A percentile compares a stretch with the other conserved stretches of the same genome.
Evolutionary conservation across 805 yeast species (phyloP).

Genomic region (Zygosaccharomyces siamensis): DNA sequence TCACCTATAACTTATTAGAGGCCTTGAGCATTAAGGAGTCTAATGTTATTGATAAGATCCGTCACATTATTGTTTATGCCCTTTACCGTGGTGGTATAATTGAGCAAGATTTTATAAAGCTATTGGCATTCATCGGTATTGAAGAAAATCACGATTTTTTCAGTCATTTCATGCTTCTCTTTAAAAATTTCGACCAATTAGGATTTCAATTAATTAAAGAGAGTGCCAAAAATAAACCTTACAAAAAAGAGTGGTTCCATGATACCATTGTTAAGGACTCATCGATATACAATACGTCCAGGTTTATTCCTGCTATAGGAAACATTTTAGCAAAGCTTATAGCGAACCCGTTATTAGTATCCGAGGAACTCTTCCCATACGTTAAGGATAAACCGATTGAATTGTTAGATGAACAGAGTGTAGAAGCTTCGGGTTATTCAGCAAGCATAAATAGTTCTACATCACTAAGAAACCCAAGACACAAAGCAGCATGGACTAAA

Average conservation of each 20-base stretch:
- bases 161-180: constrained; percentile 46
- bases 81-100: constrained; percentile 78
- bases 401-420: constrained; percentile 36
- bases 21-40: constrained; percentile 47
- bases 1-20: constrained; percentile 58
- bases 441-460: constrained; percentile 37
- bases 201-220: constrained; percentile 54
- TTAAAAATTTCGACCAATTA: constrained; percentile 52
- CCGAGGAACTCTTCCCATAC: constrained; percentile 62
- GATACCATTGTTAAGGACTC: constrained; percentile 40
- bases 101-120: constrained; percentile 64
- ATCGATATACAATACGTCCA: constrained; percentile 51
- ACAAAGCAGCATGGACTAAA: constrained; percentile 74
- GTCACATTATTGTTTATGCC: constrained; percentile 71
- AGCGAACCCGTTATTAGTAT: constrained; percentile 44
- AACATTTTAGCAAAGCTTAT: constrained; percentile 50
- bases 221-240: constrained; percentile 40
- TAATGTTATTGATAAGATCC: constrained; percentile 60
- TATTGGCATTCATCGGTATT: constrained; percentile 51
- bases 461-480: constrained; percentile 64
- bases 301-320: constrained; percentile 68
- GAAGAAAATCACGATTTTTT: constrained; percentile 38
- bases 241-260: constrained; percentile 50
- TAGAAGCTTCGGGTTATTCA: constrained; percentile 30
- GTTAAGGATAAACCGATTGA: constrained; percentile 67